These are phyloP conservation scores for Bruguiera gymnorhiza DNA, from an alignment of 345 rosid species.

Conservation along the genomic window DNA sequence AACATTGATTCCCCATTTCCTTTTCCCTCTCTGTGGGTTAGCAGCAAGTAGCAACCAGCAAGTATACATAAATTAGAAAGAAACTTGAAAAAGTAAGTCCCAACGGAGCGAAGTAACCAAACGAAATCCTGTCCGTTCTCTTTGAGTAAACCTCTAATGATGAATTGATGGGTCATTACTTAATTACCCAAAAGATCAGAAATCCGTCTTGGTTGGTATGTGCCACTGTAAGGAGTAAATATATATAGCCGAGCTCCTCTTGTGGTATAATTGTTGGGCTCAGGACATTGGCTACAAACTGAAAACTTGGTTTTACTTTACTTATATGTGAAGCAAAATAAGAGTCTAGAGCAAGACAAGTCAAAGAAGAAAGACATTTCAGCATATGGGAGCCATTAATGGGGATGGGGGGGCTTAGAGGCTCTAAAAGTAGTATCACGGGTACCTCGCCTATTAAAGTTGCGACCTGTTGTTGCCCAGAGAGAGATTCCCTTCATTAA, in stretches of 20 bases:
- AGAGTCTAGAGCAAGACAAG: neutral
- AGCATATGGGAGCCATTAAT: neutral
- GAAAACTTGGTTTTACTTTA: neutral
- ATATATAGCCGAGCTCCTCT: too few species aligned
- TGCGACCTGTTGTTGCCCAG: constrained; percentile 22
- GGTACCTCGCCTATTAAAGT: constrained; percentile 24
- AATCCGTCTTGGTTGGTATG: too few species aligned
- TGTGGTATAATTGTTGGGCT: too few species aligned
- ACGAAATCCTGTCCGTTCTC: neutral
- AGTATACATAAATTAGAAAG: too few species aligned
- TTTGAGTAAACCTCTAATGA: neutral
- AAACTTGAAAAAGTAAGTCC: too few species aligned
- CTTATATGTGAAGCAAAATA: neutral
- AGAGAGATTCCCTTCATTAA: constrained; percentile 52
- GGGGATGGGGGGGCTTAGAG: neutral
- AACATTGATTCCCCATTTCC: too few species aligned
- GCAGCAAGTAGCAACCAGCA: too few species aligned
- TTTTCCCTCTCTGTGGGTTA: too few species aligned
- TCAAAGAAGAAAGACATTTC: too few species aligned
- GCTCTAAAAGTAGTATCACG: neutral
- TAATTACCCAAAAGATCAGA: too few species aligned
- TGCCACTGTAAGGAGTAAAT: too few species aligned
- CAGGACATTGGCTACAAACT: neutral
- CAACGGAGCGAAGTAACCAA: too few species aligned
- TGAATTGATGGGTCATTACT: neutral